Evolutionary conservation across 2,329 filamentous ascomycete species (phyloP), one percentile per base, ranked within the genome.

Genomic region (Sporothrix phasma): DNA sequence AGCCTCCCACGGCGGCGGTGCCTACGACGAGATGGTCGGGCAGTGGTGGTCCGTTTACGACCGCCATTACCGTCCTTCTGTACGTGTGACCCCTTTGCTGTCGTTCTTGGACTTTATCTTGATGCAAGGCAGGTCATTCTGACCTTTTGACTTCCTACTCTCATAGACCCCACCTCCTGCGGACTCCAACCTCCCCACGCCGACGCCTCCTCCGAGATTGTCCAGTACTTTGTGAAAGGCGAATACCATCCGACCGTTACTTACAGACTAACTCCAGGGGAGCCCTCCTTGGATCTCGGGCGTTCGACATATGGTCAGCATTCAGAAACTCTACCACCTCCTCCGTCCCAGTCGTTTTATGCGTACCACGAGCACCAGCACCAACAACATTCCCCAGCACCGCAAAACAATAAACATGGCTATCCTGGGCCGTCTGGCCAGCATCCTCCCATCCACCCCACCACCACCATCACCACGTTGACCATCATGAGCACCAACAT

Each of bases 31-130:
- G 76, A 87, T 97, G 78, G 77, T 92, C 47, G 88, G 86, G 66
- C 84, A 86, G 71, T 99, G 94, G 94, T 99, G 93, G 93, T 85
- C 91, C 51, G 89, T 96, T 47, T 96, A 96, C 73, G 93, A 97
- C 76, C 82, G 84, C 67, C 92, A 97, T 77, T 92, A 95, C 73
- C 81, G 83, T 68, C 73, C 73, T 69, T 71, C 78, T 67, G 83
- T 85, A 73, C 66, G 78, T 74, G 19, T 45, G 4, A 3, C 2
- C 15, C 19, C 19, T 24, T n/a, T 34, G 15, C n/a, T 37, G 31
- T 41, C 19, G 1, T 39, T 39, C 19, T 29, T n/a, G n/a, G n/a
- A n/a, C n/a, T 39, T 19, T 26, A 11, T 29, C 8, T 26, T 41
- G 51, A n/a, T n/a, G n/a, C n/a, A n/a, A n/a, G n/a, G n/a, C n/a